phyloP scores from a whole-genome alignment of 2,329 filamentous ascomycete genomes.

The Beauveria sp. region DNA sequence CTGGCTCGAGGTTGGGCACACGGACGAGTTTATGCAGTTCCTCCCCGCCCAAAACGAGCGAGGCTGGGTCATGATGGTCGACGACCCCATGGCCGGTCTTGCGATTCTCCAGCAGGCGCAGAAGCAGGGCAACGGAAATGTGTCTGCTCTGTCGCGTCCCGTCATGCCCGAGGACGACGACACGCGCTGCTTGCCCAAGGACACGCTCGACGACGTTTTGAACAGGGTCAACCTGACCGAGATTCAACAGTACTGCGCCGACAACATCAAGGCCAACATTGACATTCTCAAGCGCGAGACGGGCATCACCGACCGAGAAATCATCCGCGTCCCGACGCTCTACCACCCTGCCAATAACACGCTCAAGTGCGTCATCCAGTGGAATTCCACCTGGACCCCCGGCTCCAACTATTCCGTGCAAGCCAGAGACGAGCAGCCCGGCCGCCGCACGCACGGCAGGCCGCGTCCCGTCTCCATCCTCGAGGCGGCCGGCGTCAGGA shows the following conservation, averaged over 20 bases:
- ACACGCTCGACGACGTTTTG: conserved; percentile 16
- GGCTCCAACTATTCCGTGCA: neutral
- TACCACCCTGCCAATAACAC: conserved; percentile 12
- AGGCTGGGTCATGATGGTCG: conserved; percentile 19
- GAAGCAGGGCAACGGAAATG: conserved; percentile 13
- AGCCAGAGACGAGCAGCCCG: neutral
- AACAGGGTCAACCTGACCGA: conserved; percentile 7
- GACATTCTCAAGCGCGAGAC: conserved; percentile 18
- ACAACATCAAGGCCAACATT: conserved; percentile 18
- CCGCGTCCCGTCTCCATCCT: neutral
- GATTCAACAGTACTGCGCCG: conserved; percentile 11
- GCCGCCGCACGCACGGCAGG: neutral
- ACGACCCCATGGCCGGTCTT: conserved; percentile 17
- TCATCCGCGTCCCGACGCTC: conserved; percentile 16
- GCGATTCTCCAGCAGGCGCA: conserved; percentile 15
- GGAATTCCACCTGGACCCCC: neutral
- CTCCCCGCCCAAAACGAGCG: conserved; percentile 18
- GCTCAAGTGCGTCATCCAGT: neutral
- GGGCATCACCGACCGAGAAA: conserved; percentile 17
- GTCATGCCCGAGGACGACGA: neutral
- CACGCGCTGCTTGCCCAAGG: conserved; percentile 10
- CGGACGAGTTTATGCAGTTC: conserved; percentile 24
- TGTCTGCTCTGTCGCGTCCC: conserved; percentile 14
- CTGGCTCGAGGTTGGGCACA: conserved; percentile 21
- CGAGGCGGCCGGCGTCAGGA: neutral